These are phyloP conservation scores for Musa beccarii DNA, from an alignment of 176 grass and related monocot genomes.

Conservation along the genomic window DNA sequence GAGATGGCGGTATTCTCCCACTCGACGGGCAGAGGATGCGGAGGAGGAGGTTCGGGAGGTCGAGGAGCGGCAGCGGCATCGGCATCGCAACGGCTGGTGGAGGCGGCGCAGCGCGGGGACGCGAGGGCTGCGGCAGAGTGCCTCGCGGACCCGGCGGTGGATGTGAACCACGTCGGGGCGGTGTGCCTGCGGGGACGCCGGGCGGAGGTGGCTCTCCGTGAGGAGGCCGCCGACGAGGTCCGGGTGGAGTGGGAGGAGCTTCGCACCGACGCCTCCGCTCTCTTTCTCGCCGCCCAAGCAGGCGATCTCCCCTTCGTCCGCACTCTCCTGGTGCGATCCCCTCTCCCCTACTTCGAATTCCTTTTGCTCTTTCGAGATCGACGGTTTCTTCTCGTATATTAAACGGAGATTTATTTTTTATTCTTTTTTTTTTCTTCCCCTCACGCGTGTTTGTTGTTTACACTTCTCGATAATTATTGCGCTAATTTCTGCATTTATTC, in stretches of 20 bases:
- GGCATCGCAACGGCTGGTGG: constrained; percentile 80
- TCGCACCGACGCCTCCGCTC: constrained; percentile 80
- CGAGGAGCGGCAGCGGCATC: constrained; percentile 54
- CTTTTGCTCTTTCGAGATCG: not conserved
- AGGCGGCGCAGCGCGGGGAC: constrained; percentile 56
- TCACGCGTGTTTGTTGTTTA: too few species aligned
- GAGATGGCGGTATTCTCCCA: not conserved
- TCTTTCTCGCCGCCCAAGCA: constrained; percentile 88
- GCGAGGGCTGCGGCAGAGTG: constrained; percentile 40
- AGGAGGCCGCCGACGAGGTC: constrained; percentile 59
- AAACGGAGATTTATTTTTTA: too few species aligned
- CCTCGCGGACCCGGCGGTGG: constrained; percentile 40
- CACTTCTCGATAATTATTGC: too few species aligned
- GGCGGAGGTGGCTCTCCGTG: constrained; percentile 47
- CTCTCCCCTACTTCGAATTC: not conserved
- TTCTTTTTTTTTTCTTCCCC: too few species aligned
- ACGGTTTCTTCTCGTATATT: not conserved
- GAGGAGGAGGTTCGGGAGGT: not conserved
- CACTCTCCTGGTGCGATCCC: not conserved
- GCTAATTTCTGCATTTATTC: too few species aligned
- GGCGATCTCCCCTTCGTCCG: constrained; percentile 15
- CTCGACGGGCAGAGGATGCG: too few species aligned
- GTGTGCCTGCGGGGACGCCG: constrained; percentile 63
- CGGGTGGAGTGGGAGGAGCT: constrained; percentile 58
- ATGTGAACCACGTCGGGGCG: constrained; percentile 88